A percentile compares a stretch with the other conserved stretches of the same genome.
Conservation (phyloP, 192 early-diverging fungal genomes). For the Geranomyces variabilis region DNA sequence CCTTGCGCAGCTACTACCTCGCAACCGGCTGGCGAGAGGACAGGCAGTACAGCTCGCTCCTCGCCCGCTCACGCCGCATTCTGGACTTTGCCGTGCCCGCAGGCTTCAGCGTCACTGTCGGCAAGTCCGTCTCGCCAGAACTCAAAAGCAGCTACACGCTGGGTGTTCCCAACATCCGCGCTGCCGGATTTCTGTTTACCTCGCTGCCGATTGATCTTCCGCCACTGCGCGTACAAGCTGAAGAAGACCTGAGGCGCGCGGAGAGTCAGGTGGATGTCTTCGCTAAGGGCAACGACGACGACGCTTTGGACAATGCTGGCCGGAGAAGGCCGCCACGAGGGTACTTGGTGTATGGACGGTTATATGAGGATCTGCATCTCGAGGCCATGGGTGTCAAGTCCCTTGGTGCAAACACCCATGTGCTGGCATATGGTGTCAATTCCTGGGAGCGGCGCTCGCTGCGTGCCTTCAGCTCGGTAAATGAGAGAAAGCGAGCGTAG, state of each 20-base stretch:
- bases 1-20: constrained; percentile 76
- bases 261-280: constrained; percentile 18
- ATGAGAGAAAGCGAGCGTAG: background rate
- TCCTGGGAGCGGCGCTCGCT: constrained; percentile 38
- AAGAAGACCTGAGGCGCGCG: constrained; percentile 1
- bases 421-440: constrained; percentile 67
- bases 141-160: constrained; percentile 79
- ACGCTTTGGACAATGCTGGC: background rate
- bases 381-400: constrained; percentile 67
- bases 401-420: constrained; percentile 56
- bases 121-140: constrained; percentile 74
- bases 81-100: constrained; percentile 82
- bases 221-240: constrained; percentile 4
- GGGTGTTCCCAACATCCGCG: constrained; percentile 58
- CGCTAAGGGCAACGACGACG: background rate
- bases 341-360: constrained; percentile 71
- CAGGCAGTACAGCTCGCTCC: constrained; percentile 42
- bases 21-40: constrained; percentile 78
- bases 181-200: constrained; percentile 81
- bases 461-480: constrained; percentile 20
- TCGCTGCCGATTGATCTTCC: constrained; percentile 62
- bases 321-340: background rate
- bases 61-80: constrained; percentile 50
- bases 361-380: constrained; percentile 70
- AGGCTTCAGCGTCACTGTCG: constrained; percentile 71